Base-by-base conservation (phyloP, 1,284 basidiomycete species). In the Marasmius oreades region DNA sequence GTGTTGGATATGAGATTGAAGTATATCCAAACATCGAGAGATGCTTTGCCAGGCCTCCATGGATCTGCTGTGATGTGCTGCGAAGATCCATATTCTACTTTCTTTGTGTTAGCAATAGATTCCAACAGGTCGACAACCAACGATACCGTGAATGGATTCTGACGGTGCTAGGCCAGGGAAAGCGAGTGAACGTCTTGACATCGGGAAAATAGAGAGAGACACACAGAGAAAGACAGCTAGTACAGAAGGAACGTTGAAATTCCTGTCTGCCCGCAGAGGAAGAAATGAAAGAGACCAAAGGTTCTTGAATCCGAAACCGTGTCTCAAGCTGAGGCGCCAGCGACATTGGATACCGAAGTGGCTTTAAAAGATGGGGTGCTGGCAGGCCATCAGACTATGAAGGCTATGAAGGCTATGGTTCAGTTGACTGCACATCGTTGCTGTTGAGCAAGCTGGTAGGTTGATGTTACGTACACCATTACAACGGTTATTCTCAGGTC, bases 1-100 rank as follows among this genome's bases (percentile, higher is more conserved):
- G 66, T 70, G 55, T 70, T 70, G 45, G 64, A 61, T 34, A 71
- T 60, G 24, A 75, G 67, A 39, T 72, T 69, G 58, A 73, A 66
- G 59, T 67, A 71, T 42, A 71, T 70, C 70, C 69, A 71, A n/a
- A 65, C 60, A 44, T 67, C 55, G 18, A 69, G 59, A 12, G 24
- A 26, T 3, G 26, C 2, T 50, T 50, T 7, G 24, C 24, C 22
- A 5, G 44, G 20, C n/a, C 22, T 23, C 20, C n/a, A 20, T 5
- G 4, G 4, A 12, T 20, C 24, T 23, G 12, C 20, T 46, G n/a
- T 20, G n/a, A 26, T 8, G 1, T 8, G 5, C 16, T 26, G 16
- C 26, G 5, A 3, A 18, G 26, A 16, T 31, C 4, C 16, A 28
- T 18, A 12, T 28, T 31, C 14, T 31, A 31, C 6, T 33, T 26